Percentiles rank a stretch among this genome's conserved stretches.
Conservation (phyloP, 2,329 filamentous ascomycete species). For the Aspergillus sp. region DNA sequence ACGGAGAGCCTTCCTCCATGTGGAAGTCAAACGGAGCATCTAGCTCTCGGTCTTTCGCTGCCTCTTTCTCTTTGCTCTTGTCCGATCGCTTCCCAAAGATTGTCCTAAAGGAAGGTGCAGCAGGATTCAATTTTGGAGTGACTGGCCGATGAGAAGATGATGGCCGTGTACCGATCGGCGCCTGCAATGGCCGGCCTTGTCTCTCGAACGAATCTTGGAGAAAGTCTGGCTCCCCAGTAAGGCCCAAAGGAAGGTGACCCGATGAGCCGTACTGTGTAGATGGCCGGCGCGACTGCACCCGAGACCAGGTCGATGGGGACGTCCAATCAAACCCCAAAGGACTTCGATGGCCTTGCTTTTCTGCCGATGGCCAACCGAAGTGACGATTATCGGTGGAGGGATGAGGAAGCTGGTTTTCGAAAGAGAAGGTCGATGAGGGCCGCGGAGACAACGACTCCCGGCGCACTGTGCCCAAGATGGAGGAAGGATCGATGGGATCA, state of each 20-base stretch:
- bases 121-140: slow-evolving; percentile 73
- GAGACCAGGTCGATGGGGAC: slow-evolving; percentile 64
- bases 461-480: slow-evolving; percentile 45
- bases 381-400: slow-evolving; percentile 78
- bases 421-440: slow-evolving; percentile 57
- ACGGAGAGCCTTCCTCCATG: slow-evolving; percentile 44
- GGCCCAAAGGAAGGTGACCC: slow-evolving; percentile 59
- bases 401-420: slow-evolving; percentile 62
- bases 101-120: slow-evolving; percentile 83
- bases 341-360: slow-evolving; percentile 57
- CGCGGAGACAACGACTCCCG: slow-evolving; percentile 48
- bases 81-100: slow-evolving; percentile 59
- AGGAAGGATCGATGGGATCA: slow-evolving; percentile 49
- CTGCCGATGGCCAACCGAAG: slow-evolving; percentile 64
- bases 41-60: slow-evolving; percentile 35
- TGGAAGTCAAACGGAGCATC: slow-evolving; percentile 33
- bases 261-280: slow-evolving; percentile 77
- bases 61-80: slow-evolving; percentile 47
- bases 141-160: slow-evolving; percentile 56
- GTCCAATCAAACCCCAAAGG: slow-evolving; percentile 58
- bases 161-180: slow-evolving; percentile 79
- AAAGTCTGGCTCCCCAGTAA: slow-evolving; percentile 53
- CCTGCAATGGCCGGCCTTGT: slow-evolving; percentile 56
- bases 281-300: slow-evolving; percentile 75
- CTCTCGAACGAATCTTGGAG: slow-evolving; percentile 49